Percentiles rank a stretch among this genome's conserved stretches.
These are phyloP conservation scores for Solanum hybrid DNA, from an alignment of 305 asterid genomes.

Conservation along the genomic window DNA sequence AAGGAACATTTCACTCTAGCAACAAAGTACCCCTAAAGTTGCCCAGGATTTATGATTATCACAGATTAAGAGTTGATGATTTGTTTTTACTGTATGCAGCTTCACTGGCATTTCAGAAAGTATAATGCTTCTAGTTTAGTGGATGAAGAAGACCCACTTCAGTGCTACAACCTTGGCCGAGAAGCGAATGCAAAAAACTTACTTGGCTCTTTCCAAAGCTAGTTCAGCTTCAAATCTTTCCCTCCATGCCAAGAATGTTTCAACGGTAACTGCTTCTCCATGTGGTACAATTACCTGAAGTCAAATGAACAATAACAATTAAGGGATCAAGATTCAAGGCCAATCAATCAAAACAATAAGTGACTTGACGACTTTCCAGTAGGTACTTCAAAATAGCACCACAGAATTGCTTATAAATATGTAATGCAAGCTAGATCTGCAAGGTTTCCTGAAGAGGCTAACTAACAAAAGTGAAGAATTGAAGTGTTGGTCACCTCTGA, in stretches of 20 bases:
- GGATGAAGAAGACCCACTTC: not conserved
- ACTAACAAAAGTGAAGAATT: not conserved
- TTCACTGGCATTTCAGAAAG: not conserved
- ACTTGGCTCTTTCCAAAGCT: conserved; percentile 98
- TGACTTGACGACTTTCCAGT: not conserved
- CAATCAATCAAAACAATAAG: not conserved
- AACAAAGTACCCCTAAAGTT: not conserved
- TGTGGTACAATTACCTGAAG: conserved; percentile 87
- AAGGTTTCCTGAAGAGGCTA: not conserved
- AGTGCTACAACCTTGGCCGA: not conserved
- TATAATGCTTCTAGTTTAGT: not conserved
- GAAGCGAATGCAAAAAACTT: conserved; percentile 28
- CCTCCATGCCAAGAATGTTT: conserved; percentile 93
- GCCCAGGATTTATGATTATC: not conserved
- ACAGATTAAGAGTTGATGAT: not conserved
- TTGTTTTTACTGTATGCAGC: not conserved
- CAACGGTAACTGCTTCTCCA: conserved; percentile 96
- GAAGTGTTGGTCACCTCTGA: not conserved
- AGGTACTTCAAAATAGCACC: not conserved
- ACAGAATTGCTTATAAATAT: not conserved
- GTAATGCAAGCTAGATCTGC: not conserved
- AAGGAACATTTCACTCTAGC: not conserved
- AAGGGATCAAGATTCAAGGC: not conserved
- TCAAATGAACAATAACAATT: not conserved
- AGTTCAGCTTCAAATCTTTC: conserved; percentile 96